phyloP scores from a whole-genome alignment of 805 yeast genomes.

The Candida montana region DNA sequence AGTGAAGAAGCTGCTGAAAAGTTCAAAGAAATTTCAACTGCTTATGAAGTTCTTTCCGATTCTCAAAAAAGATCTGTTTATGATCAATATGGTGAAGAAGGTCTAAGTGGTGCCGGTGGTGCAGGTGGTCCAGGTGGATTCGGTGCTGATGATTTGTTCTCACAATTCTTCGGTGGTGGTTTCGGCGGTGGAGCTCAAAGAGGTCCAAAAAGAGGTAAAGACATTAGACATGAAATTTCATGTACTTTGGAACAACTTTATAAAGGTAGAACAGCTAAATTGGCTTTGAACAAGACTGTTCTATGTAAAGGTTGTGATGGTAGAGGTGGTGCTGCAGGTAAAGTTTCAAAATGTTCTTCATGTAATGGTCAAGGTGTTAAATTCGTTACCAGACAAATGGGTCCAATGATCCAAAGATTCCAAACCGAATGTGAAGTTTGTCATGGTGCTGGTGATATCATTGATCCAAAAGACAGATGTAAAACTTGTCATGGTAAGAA shows the following conservation, averaged over 20 bases:
- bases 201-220: constrained; percentile 87
- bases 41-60: constrained; percentile 85
- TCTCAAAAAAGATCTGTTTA: constrained; percentile 83
- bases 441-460: constrained; percentile 86
- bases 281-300: constrained; percentile 89
- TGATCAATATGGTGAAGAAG: constrained; percentile 91
- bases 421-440: constrained; percentile 92
- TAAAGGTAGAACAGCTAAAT: constrained; percentile 89
- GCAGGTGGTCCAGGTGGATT: constrained; percentile 63
- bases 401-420: constrained; percentile 98
- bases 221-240: constrained; percentile 80
- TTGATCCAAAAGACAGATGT: constrained; percentile 86
- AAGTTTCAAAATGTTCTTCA: constrained; percentile 76
- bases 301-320: constrained; percentile 89
- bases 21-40: constrained; percentile 84
- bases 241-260: constrained; percentile 90
- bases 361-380: constrained; percentile 93
- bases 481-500: constrained; percentile 83
- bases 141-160: constrained; percentile 69
- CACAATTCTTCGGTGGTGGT: constrained; percentile 80
- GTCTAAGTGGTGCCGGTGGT: constrained; percentile 68
- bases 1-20: constrained; percentile 91
- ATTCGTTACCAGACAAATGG: constrained; percentile 96
- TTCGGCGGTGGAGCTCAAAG: constrained; percentile 58
- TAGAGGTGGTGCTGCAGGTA: constrained; percentile 90